Conservation (phyloP, 345 rosid genomes). For the Populus deltoides region DNA sequence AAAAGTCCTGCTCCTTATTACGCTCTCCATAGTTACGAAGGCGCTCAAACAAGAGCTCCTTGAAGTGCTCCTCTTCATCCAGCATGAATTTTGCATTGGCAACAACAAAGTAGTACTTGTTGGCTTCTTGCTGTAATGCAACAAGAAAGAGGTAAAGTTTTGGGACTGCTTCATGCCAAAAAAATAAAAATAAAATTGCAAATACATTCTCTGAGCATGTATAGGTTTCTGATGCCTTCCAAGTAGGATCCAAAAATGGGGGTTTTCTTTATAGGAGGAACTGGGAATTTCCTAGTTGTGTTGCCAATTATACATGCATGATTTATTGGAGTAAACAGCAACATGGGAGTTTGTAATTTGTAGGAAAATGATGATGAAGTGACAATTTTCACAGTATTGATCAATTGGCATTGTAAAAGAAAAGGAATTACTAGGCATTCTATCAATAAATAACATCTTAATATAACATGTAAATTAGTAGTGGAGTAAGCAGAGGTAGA, state of each 20-base stretch:
- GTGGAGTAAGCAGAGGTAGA: not conserved
- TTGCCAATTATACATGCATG: not conserved
- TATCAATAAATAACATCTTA: no score
- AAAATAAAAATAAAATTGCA: no score
- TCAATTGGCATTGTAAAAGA: not conserved
- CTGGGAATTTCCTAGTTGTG: not conserved
- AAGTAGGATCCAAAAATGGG: not conserved
- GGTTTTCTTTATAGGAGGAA: not conserved
- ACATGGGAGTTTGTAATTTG: no score
- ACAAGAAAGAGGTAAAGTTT: not conserved
- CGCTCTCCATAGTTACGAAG: constrained; percentile 69
- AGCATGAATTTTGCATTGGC: constrained; percentile 96
- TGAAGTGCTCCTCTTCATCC: constrained; percentile 95
- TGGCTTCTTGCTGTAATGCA: constrained; percentile 33
- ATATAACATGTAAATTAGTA: no score
- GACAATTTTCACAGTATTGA: not conserved
- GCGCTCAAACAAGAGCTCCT: constrained; percentile 79
- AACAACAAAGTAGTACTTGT: constrained; percentile 65
- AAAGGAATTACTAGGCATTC: no score
- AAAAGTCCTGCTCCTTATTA: constrained; percentile 63
- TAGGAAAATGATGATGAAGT: not conserved
- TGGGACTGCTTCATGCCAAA: not conserved
- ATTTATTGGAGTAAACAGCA: not conserved
- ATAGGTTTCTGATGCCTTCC: no score
- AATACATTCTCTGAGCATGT: no score